Base-by-base conservation (phyloP, 768 basidiomycete species). In the Agrocybe pediades region DNA sequence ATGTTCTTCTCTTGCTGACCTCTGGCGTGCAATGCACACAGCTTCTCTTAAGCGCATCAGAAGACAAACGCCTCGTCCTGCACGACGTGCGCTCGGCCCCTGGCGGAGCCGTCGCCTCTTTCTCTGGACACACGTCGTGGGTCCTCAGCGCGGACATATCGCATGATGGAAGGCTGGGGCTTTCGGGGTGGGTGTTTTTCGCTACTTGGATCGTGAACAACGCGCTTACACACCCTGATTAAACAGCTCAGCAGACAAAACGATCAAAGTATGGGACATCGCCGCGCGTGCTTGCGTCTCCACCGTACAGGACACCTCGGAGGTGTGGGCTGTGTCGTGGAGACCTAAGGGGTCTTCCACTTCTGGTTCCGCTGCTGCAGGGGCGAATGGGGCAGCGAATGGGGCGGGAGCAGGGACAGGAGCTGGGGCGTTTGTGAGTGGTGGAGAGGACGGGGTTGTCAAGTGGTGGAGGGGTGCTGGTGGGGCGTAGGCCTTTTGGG, bases 51-150 rank as follows among this genome's bases (percentile, higher is more conserved):
- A 94, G 92, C 40, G 95, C 89, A 2, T 95, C 93, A 2, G 95
- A 98, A 67, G 95, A 96, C 71, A 93, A 92, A 68, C 84, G 91
- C 16, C 86, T 98, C 54, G 86, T 93, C 49, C 71, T 96, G 44
- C 92, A 96, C 68, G 95, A 98, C 65, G 90, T 95, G 15, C 86
- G 95, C 51, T 77, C 81, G n/a, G 75, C 86, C 5, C 77, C 83
- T 41, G 87, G 92, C 17, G 88, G 90, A 36, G 87, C 88, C 1
- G 92, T 95, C 17, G 92, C 95, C 13, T 86, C 92, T 9, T 76
- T 98, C 59, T 82, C 84, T 5, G 95, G 95, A 0, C 95, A 98
- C 68, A 81, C 90, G 0, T 95, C 93, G 9, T 96, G 95, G 94
- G 91, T 93, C 2, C 78, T 98, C 30, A 87, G 85, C 62, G 76